Conservation (phyloP, 305 asterid species). For the Striga hermonthica region DNA sequence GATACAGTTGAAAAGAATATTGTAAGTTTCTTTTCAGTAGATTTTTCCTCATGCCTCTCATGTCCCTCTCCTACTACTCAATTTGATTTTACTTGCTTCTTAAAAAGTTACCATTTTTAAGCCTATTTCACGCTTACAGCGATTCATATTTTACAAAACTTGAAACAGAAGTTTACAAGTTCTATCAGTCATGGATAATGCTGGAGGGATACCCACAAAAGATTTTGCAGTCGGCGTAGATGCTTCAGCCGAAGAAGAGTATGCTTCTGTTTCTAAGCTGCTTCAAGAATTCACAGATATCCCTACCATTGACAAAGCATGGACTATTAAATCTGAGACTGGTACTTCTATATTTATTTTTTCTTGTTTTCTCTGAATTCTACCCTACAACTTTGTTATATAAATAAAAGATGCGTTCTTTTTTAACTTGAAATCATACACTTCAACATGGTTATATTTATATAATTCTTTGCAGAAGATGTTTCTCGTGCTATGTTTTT, state of each 20-base stretch:
- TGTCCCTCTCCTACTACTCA: too few species aligned
- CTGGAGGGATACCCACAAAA: constrained; percentile 38
- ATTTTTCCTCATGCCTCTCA: too few species aligned
- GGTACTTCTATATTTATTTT: constrained; percentile 34
- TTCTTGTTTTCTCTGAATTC: too few species aligned
- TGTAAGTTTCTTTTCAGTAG: too few species aligned
- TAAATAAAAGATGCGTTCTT: background rate
- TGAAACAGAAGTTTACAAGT: constrained; percentile 39
- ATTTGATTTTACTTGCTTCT: too few species aligned
- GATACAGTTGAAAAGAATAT: too few species aligned
- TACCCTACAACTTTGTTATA: too few species aligned
- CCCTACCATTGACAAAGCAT: constrained; percentile 80
- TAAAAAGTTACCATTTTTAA: constrained; percentile 1
- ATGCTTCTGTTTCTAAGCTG: constrained; percentile 51
- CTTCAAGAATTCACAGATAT: constrained; percentile 67
- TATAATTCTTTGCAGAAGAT: constrained; percentile 38
- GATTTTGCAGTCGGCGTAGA: constrained; percentile 44
- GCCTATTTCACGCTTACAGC: constrained; percentile 8
- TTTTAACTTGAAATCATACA: too few species aligned
- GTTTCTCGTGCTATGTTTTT: constrained; percentile 71
- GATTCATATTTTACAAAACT: constrained; percentile 18
- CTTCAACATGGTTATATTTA: background rate
- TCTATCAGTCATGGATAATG: constrained; percentile 47
- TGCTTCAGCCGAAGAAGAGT: constrained; percentile 51
- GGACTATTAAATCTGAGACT: constrained; percentile 61